Conservation (phyloP, 2,329 filamentous ascomycete genomes). For the Ophiostoma sp. region DNA sequence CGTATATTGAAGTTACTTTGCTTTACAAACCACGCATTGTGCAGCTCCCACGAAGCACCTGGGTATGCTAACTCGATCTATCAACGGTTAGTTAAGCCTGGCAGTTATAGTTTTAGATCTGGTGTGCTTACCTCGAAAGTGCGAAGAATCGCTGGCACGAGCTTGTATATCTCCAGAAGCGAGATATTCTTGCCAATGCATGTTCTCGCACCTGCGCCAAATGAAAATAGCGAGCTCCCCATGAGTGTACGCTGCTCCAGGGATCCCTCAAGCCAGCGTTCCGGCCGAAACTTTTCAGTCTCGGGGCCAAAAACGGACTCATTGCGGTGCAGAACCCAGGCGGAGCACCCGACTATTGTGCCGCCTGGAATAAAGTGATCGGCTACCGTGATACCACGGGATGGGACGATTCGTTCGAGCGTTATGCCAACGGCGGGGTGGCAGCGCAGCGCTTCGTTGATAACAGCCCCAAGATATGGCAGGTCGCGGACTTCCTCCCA, state of each 20-base stretch:
- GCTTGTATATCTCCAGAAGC: not conserved
- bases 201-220: not conserved
- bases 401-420: not conserved
- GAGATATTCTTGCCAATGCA: not conserved
- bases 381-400: not conserved
- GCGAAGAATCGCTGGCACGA: not conserved
- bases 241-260: not conserved
- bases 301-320: not conserved
- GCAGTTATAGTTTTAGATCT: too few species aligned
- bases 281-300: not conserved
- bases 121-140: not conserved
- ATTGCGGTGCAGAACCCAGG: not conserved
- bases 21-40: not conserved
- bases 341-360: not conserved
- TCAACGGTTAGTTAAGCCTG: not conserved
- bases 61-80: not conserved
- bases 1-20: not conserved
- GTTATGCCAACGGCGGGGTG: constrained; percentile 7
- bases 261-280: not conserved
- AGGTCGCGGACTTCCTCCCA: not conserved
- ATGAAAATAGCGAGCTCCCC: not conserved
- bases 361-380: not conserved
- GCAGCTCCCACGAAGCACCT: not conserved
- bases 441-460: constrained; percentile 6
- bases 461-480: constrained; percentile 3